Evolutionary conservation across 352 stramenopile species (phyloP), one percentile per base, ranked within the genome.

Genomic region (Phytophthora citricola): DNA sequence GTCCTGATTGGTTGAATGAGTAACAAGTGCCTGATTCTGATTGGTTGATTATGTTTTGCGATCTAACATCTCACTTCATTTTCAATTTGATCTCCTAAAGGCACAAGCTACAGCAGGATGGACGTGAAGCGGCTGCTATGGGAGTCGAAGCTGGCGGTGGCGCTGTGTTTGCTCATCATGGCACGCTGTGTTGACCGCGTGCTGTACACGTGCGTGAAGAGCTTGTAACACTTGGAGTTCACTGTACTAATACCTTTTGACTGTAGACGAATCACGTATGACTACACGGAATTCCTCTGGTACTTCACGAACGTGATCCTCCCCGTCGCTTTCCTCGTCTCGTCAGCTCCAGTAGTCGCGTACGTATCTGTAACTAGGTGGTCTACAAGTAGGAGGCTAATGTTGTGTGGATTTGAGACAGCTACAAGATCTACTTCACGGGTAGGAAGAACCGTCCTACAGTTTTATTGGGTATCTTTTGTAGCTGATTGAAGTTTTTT

Each of bases 291-390:
- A 20, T 95, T 93, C 64, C 80, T 95, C 10, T 96, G 87, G 87
- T 96, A 95, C 67, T 95, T 95, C 34, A 84, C 82, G 31, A 93
- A 94, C 62, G 74, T 94, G 36, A 90, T 96, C 64, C 77, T 91
- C 27, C 83, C 84, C 40, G 70, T 95, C 34, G 79, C 82, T 12
- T 96, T 94, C 60, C 50, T 93, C 1, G 64, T 90, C 27, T 92
- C 84, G 5, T 87, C 83, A 22, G 90, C 83, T 69, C 89, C 89
- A 11, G 73, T 95, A 2, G 87, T 94, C 27, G 76, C 76, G 84
- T 89, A 81, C 41, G 73, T 79, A 32, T 43, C 24, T 53, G 40
- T 15, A 49, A 26, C 40, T 20, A 9, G 40, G 0, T 47, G 9
- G 6, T 62, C 4, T 43, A 8, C 14, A 22, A 20, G 15, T 26